phyloP scores from a whole-genome alignment of 2,329 filamentous ascomycete species.

The Aschersonia sp. region DNA sequence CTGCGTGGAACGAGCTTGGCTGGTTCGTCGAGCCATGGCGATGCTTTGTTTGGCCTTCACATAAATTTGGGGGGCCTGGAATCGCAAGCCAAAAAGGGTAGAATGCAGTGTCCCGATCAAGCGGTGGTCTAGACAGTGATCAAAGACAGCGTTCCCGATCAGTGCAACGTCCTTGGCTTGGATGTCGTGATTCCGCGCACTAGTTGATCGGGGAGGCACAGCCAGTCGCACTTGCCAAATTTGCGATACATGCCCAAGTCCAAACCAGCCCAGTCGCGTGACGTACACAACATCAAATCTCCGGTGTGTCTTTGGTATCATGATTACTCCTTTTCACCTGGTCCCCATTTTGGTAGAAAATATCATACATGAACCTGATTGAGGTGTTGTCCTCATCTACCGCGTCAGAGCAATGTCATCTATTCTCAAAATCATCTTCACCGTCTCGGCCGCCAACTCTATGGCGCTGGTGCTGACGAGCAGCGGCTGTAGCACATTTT shows the following conservation, averaged over 20 bases:
- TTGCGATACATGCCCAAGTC: not conserved
- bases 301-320: conserved; percentile 3
- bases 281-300: too few species aligned
- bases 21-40: conserved; percentile 6
- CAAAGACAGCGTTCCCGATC: too few species aligned
- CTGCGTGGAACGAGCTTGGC: conserved; percentile 7
- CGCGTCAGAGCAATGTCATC: conserved; percentile 51
- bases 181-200: too few species aligned
- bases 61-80: not conserved
- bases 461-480: conserved; percentile 95
- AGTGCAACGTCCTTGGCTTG: too few species aligned
- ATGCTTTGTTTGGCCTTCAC: not conserved
- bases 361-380: conserved; percentile 21
- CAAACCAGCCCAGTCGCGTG: not conserved
- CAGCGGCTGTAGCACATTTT: conserved; percentile 91
- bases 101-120: not conserved
- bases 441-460: conserved; percentile 92
- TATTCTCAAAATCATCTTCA: conserved; percentile 77
- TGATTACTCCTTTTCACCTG: conserved; percentile 5
- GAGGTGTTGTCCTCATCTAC: conserved; percentile 22
- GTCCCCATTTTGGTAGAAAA: conserved; percentile 12
- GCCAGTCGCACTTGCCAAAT: not conserved
- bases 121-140: too few species aligned
- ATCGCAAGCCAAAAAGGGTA: too few species aligned
- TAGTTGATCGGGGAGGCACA: not conserved